Conservation (phyloP, 2,329 filamentous ascomycete genomes). For the Phyllosticta ampelicida region DNA sequence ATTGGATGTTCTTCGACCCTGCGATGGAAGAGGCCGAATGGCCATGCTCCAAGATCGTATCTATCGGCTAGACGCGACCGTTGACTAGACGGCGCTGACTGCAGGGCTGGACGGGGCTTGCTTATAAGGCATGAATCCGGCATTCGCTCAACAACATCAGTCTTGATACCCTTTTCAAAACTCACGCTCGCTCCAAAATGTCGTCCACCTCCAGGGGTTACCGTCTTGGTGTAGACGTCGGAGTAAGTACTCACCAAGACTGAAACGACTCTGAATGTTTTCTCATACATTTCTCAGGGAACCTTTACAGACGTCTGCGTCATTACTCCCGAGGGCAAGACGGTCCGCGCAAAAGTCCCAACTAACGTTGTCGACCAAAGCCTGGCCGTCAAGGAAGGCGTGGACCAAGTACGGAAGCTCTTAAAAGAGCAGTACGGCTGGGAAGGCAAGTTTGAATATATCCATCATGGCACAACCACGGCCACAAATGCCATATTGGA, state of each 20-base stretch:
- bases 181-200: neutral
- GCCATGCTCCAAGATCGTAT: neutral
- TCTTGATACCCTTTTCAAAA: neutral
- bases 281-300: slow-evolving; percentile 12
- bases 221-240: slow-evolving; percentile 19
- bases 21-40: neutral
- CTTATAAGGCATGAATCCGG: neutral
- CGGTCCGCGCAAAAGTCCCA: slow-evolving; percentile 36
- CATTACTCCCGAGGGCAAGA: slow-evolving; percentile 35
- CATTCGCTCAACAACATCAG: neutral
- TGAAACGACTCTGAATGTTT: neutral
- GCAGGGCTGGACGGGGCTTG: neutral
- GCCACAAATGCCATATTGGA: slow-evolving; percentile 42
- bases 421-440: slow-evolving; percentile 30
- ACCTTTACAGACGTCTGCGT: slow-evolving; percentile 41
- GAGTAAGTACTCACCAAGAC: slow-evolving; percentile 10
- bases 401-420: slow-evolving; percentile 30
- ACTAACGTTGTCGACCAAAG: slow-evolving; percentile 38
- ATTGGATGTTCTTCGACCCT: neutral
- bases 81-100: neutral
- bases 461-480: slow-evolving; percentile 41
- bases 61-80: neutral
- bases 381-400: slow-evolving; percentile 37
- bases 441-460: slow-evolving; percentile 37
- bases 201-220: slow-evolving; percentile 12